A percentile compares a stretch with the other conserved stretches of the same genome.
Conservation (phyloP, 352 stramenopile species). For the Pythium monospermum region DNA sequence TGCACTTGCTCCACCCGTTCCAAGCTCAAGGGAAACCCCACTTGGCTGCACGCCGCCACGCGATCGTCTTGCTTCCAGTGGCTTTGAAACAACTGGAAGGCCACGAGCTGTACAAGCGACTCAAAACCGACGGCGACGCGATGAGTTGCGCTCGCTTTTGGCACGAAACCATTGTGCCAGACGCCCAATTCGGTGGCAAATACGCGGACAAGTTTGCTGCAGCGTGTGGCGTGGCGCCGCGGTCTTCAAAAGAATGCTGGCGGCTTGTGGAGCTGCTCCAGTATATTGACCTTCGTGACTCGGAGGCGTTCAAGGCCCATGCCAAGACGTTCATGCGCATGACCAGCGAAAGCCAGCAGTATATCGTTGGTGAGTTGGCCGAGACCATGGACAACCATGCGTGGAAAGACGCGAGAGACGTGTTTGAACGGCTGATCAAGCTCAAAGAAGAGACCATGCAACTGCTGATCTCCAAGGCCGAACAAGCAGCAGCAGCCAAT, state of each 20-base stretch:
- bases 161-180: conserved; percentile 38
- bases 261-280: conserved; percentile 33
- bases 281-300: conserved; percentile 57
- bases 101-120: conserved; percentile 3
- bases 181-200: conserved; percentile 32
- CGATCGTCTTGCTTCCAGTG: conserved; percentile 22
- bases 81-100: conserved; percentile 5
- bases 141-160: conserved; percentile 54
- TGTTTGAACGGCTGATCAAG: conserved; percentile 41
- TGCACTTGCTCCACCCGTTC: conserved; percentile 50
- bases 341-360: conserved; percentile 38
- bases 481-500: conserved; percentile 28
- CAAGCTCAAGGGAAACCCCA: conserved; percentile 40
- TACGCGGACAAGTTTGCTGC: conserved; percentile 32
- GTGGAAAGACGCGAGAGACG: conserved; percentile 30
- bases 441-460: conserved; percentile 62
- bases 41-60: conserved; percentile 35
- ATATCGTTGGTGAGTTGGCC: conserved; percentile 33
- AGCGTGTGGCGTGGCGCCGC: conserved; percentile 20
- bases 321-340: conserved; percentile 46
- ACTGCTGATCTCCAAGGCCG: conserved; percentile 46
- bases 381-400: conserved; percentile 24
- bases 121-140: conserved; percentile 24
- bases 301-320: conserved; percentile 35
- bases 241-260: conserved; percentile 37